Evolutionary conservation across 75 land plant genomes (phyloP), one percentile per base, ranked within the genome.

Genomic region (Pseudotsuga menziesii): DNA sequence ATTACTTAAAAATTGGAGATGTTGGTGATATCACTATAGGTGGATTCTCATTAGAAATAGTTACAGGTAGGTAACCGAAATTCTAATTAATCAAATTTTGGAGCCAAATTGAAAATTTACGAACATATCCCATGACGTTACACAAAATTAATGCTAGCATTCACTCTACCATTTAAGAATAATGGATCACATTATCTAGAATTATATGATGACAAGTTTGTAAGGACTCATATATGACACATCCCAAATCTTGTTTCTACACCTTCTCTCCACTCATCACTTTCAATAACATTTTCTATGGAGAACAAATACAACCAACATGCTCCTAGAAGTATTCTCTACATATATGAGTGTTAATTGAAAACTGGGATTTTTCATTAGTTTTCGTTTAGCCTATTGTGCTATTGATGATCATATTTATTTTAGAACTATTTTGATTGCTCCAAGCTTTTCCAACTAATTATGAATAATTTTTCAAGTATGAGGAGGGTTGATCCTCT

Each of bases 1-100:
- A 97, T 81, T 97, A 88, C 78, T 88, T 86, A 85, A 98, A 97
- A 83, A 87, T 97, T 58, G 93, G 93, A 77, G 98, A 97, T 80
- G 93, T 97, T 76, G 95, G 95, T 61, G 98, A 97, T 83, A 91
- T 97, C 52, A 89, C 95, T 61, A 67, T 79, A 85, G 99, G 97
- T 44, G 90, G 88, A 19, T 94, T 95, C 85, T 85, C 89, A 9
- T 74, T 97, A 75, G 99, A 94, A 81, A 97, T 97, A 98, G 93
- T 97, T 79, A 81, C 90, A 76, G 95, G 99, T 94, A 86, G 17
- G 75, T 41, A 39, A 23, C 13, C 26, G 16, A 56, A 52, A 9
- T 79, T 74, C 76, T 63, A 52, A 59, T 14, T 39, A 67, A 4
- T 12, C 16, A 19, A 35, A 67, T 17, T 23, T 19, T 20, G 8